A percentile compares a stretch with the other conserved stretches of the same genome.
Conservation (phyloP, 768 basidiomycete species). For the Rhodosporidiobolus odoratus region DNA sequence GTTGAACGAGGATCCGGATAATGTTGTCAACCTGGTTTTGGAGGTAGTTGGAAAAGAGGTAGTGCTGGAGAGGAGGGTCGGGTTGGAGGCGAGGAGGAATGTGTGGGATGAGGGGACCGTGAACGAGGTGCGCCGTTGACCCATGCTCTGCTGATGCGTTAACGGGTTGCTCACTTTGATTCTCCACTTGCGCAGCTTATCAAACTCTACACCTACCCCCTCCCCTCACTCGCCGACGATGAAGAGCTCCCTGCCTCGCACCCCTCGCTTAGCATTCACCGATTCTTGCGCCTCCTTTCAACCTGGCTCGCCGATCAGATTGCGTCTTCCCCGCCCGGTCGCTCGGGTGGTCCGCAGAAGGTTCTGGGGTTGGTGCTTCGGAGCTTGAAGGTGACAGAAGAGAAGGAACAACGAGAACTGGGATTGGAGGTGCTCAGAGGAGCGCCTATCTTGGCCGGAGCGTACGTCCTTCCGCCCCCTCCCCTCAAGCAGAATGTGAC, state of each 20-base stretch:
- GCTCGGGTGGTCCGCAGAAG: slow-evolving; percentile 55
- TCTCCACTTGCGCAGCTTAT: slow-evolving; percentile 22
- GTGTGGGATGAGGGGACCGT: slow-evolving; percentile 57
- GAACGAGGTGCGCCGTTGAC: slow-evolving; percentile 4
- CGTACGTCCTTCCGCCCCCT: not conserved
- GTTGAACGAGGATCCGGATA: slow-evolving; percentile 61
- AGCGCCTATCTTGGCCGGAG: slow-evolving; percentile 29
- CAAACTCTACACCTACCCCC: slow-evolving; percentile 46
- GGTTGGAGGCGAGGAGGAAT: slow-evolving; percentile 63
- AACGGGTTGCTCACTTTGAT: not conserved
- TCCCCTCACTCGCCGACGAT: slow-evolving; percentile 48
- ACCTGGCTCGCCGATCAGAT: slow-evolving; percentile 54
- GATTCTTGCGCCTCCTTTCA: slow-evolving; percentile 42
- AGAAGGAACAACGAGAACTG: slow-evolving; percentile 75
- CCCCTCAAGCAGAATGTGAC: not conserved
- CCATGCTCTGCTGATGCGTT: accelerated
- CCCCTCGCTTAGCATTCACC: slow-evolving; percentile 26
- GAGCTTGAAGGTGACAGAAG: slow-evolving; percentile 78
- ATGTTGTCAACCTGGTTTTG: slow-evolving; percentile 59
- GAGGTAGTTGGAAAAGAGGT: slow-evolving; percentile 58
- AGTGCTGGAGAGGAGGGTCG: slow-evolving; percentile 56
- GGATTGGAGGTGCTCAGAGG: slow-evolving; percentile 65
- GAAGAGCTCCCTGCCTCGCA: slow-evolving; percentile 39
- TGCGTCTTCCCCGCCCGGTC: slow-evolving; percentile 44
- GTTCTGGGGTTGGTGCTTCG: slow-evolving; percentile 71